Evolutionary conservation across 768 basidiomycete genomes (phyloP).

Genomic region (Mrakia frigida): DNA sequence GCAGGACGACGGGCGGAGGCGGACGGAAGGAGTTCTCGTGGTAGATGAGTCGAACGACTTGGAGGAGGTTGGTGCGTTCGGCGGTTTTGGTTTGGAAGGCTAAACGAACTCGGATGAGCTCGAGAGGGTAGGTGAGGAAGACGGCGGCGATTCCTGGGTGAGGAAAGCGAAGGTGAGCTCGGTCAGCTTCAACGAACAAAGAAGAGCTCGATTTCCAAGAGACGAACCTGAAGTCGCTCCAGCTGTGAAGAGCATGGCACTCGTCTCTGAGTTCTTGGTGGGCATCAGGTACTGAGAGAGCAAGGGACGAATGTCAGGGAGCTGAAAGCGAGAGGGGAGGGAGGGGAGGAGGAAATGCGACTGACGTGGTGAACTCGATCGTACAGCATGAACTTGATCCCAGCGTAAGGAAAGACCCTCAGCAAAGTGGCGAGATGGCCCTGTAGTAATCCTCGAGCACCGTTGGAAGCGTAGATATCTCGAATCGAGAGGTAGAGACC

Average conservation of each 20-base stretch:
- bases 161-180: constrained; percentile 15
- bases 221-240: constrained; percentile 74
- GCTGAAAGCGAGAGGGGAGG: background rate
- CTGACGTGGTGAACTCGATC: constrained; percentile 74
- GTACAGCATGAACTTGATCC: constrained; percentile 94
- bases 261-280: constrained; percentile 68
- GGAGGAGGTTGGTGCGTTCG: constrained; percentile 50
- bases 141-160: constrained; percentile 74
- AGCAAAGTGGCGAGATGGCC: constrained; percentile 93
- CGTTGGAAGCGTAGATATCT: constrained; percentile 56
- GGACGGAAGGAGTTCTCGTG: constrained; percentile 53
- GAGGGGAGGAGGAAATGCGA: constrained; percentile 9
- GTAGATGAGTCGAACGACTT: constrained; percentile 57
- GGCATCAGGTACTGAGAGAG: constrained; percentile 72
- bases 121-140: constrained; percentile 88
- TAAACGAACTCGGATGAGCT: constrained; percentile 90
- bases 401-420: constrained; percentile 93
- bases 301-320: background rate
- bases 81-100: constrained; percentile 66
- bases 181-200: constrained; percentile 10
- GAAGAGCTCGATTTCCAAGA: constrained; percentile 11
- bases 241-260: constrained; percentile 70
- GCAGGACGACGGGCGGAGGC: background rate
- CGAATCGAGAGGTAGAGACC: constrained; percentile 73
- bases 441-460: constrained; percentile 78